Conservation (phyloP, 768 basidiomycete genomes). For the Clitopilus passeckerianus region DNA sequence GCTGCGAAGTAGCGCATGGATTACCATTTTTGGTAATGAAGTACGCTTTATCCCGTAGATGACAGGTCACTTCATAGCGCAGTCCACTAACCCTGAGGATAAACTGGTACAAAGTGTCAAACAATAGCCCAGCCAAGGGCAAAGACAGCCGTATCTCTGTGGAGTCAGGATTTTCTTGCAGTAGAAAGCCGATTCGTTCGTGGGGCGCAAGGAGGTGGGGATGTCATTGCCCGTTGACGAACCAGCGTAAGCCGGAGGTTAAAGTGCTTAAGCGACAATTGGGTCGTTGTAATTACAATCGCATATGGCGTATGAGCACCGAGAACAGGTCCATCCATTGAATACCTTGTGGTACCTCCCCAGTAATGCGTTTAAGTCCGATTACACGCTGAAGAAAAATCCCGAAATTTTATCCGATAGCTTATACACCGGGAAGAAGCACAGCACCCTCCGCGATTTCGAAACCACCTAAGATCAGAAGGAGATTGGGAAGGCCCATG, state of each 20-base stretch:
- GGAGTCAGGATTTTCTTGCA: background rate
- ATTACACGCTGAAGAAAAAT: background rate
- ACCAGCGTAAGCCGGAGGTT: background rate
- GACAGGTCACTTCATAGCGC: background rate
- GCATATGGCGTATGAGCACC: background rate
- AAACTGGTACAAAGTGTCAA: background rate
- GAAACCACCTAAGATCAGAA: background rate
- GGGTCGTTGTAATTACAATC: background rate
- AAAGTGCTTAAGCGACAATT: background rate
- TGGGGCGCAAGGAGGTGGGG: background rate
- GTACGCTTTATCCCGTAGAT: background rate
- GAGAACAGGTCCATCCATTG: background rate
- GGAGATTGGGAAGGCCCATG: background rate
- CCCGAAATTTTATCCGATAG: background rate
- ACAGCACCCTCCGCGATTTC: background rate
- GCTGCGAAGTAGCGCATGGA: background rate
- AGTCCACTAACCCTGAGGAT: background rate
- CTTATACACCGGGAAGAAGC: background rate
- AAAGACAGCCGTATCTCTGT: background rate
- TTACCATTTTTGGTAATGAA: background rate
- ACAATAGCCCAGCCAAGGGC: background rate
- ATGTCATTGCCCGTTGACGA: background rate
- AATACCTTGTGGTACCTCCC: background rate
- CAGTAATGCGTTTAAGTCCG: background rate
- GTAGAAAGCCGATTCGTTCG: background rate